These are phyloP conservation scores for Nakazawaea anatomiae DNA, from an alignment of 805 yeast species.

Conservation along the genomic window DNA sequence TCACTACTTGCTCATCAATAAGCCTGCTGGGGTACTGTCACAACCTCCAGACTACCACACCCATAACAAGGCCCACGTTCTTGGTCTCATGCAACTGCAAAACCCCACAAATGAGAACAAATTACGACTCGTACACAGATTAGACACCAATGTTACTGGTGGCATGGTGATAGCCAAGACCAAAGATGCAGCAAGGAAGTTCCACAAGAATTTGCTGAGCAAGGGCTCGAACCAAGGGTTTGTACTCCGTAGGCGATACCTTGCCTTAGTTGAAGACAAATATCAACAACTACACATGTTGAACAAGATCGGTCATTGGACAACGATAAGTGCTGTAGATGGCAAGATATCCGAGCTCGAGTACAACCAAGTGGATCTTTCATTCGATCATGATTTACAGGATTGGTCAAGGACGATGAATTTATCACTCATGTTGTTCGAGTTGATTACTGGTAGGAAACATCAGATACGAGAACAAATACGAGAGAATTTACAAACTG, in stretches of 20 bases:
- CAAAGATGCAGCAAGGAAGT: constrained; percentile 24
- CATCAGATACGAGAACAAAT: constrained; percentile 34
- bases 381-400: background rate
- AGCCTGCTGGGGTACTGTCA: constrained; percentile 27
- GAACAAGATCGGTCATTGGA: background rate
- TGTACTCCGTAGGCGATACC: constrained; percentile 27
- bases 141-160: constrained; percentile 35
- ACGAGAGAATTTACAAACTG: constrained; percentile 15
- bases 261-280: constrained; percentile 18
- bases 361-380: constrained; percentile 7
- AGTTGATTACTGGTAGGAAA: constrained; percentile 32
- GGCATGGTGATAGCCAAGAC: constrained; percentile 31
- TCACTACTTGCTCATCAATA: constrained; percentile 27
- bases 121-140: constrained; percentile 29
- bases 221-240: constrained; percentile 31
- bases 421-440: constrained; percentile 19
- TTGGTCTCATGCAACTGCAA: background rate
- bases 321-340: constrained; percentile 1
- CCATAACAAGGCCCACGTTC: constrained; percentile 10
- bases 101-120: constrained; percentile 2
- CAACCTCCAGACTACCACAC: constrained; percentile 23
- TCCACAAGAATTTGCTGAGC: constrained; percentile 23
- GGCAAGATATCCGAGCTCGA: constrained; percentile 12
- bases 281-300: no score
- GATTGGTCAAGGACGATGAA: constrained; percentile 14